A percentile compares a stretch with the other conserved stretches of the same genome.
Evolutionary conservation across 208 protist genomes (phyloP).

Genomic region (Trypanosoma melophagium): DNA sequence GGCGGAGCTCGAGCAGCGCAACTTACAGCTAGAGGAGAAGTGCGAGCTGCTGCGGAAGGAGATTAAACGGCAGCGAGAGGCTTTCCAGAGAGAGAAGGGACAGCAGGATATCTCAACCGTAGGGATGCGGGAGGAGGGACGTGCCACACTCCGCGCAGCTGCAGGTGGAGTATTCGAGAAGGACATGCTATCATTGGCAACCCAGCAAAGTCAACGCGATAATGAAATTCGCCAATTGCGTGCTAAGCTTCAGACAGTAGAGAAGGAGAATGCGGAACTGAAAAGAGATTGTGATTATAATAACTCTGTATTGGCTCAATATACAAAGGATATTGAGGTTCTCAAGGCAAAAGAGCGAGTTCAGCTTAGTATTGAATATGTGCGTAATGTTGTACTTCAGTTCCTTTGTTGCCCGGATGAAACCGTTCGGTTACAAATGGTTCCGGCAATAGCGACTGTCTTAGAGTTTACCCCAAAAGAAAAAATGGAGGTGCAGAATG

Average conservation of each 20-base stretch:
- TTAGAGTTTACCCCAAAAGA: constrained; percentile 77
- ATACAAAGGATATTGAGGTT: constrained; percentile 62
- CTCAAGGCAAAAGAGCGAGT: constrained; percentile 66
- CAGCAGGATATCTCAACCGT: constrained; percentile 16
- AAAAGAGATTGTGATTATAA: constrained; percentile 56
- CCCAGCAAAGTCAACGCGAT: constrained; percentile 38
- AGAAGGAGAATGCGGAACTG: constrained; percentile 62
- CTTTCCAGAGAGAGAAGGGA: constrained; percentile 45
- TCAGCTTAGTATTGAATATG: constrained; percentile 72
- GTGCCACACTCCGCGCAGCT: constrained; percentile 27
- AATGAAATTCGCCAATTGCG: constrained; percentile 28
- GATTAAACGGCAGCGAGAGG: constrained; percentile 67
- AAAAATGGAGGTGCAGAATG: constrained; percentile 62
- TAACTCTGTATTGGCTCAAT: constrained; percentile 60
- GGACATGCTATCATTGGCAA: constrained; percentile 50
- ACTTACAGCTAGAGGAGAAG: constrained; percentile 68
- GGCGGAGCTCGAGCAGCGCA: constrained; percentile 36
- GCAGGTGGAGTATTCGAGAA: constrained; percentile 49
- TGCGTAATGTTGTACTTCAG: constrained; percentile 78
- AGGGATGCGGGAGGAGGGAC: constrained; percentile 18
- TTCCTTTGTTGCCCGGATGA: constrained; percentile 64
- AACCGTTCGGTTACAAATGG: constrained; percentile 76
- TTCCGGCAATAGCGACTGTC: constrained; percentile 85
- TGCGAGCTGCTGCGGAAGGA: constrained; percentile 81
- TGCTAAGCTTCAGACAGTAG: constrained; percentile 23